Conservation (phyloP, 2,329 filamentous ascomycete genomes). For the Trichoderma gracile region DNA sequence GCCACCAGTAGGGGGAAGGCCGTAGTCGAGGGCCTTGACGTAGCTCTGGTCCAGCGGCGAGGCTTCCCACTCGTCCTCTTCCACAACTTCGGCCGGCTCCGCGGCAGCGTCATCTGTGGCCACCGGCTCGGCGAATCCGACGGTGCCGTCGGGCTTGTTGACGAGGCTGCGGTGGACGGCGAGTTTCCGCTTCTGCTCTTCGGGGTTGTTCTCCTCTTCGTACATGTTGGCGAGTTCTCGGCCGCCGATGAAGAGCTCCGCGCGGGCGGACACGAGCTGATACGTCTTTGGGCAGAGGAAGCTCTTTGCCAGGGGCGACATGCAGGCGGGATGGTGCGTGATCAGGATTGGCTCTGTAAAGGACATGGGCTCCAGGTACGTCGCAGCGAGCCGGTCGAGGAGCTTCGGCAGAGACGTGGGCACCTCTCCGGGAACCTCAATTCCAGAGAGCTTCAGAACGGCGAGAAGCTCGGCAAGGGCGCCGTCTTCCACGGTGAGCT, state of each 20-base stretch:
- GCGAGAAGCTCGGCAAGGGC: conserved; percentile 60
- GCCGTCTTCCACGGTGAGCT: conserved; percentile 52
- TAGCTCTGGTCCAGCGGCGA: conserved; percentile 74
- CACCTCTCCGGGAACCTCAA: conserved; percentile 66
- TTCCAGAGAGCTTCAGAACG: conserved; percentile 57
- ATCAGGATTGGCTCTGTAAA: conserved; percentile 73
- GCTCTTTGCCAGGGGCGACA: conserved; percentile 89
- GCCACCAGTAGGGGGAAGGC: conserved; percentile 90
- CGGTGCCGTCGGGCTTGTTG: conserved; percentile 38
- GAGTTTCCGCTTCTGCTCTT: conserved; percentile 83
- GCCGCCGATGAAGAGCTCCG: conserved; percentile 79
- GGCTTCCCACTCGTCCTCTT: conserved; percentile 48
- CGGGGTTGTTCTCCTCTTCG: conserved; percentile 94
- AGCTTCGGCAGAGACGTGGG: conserved; percentile 62
- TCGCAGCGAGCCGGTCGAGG: conserved; percentile 75
- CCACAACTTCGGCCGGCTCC: conserved; percentile 19
- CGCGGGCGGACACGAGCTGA: conserved; percentile 76
- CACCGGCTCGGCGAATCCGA: conserved; percentile 46
- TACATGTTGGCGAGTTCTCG: conserved; percentile 94
- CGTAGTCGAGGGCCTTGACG: conserved; percentile 79
- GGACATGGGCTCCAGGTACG: conserved; percentile 78
- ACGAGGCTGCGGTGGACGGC: conserved; percentile 50
- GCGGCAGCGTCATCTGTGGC: conserved; percentile 25
- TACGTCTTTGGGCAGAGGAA: conserved; percentile 67
- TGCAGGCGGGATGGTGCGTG: conserved; percentile 82